Conservation (phyloP, 768 basidiomycete species). For the Suillus decipiens region DNA sequence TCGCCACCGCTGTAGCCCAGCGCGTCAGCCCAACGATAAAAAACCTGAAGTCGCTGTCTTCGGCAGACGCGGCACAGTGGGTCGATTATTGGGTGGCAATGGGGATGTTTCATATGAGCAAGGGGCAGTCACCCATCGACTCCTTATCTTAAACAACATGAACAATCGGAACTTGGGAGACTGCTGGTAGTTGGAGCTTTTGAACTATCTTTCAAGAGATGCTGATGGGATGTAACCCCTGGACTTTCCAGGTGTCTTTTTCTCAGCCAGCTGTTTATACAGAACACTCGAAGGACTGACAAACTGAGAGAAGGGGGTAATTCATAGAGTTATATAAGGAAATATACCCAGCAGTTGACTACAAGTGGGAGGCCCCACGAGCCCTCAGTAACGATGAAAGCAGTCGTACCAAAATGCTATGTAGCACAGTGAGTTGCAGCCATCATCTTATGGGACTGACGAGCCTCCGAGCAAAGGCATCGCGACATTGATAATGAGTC, state of each 20-base stretch:
- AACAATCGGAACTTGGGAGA: neutral
- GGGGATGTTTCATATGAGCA: conserved; percentile 14
- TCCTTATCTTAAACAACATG: neutral
- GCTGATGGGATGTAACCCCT: neutral
- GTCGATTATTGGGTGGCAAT: conserved; percentile 36
- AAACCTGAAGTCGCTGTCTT: conserved; percentile 22
- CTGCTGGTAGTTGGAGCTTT: neutral
- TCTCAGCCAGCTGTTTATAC: neutral
- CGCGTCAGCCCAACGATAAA: conserved; percentile 33
- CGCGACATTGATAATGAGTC: conserved; percentile 95
- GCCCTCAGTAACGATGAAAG: neutral
- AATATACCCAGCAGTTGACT: neutral
- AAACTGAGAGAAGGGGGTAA: neutral
- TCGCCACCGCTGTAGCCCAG: conserved; percentile 29
- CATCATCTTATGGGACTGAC: conserved; percentile 35
- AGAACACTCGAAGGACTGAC: neutral
- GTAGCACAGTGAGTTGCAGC: neutral
- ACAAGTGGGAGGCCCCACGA: neutral
- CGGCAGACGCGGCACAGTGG: conserved; percentile 30
- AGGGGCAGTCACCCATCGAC: neutral
- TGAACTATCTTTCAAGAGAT: neutral
- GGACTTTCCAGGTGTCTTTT: neutral
- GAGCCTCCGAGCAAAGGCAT: conserved; percentile 66
- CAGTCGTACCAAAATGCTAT: neutral
- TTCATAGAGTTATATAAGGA: neutral